These are phyloP conservation scores for Suillus cothurnatus DNA, from an alignment of 768 basidiomycete species.

Conservation along the genomic window DNA sequence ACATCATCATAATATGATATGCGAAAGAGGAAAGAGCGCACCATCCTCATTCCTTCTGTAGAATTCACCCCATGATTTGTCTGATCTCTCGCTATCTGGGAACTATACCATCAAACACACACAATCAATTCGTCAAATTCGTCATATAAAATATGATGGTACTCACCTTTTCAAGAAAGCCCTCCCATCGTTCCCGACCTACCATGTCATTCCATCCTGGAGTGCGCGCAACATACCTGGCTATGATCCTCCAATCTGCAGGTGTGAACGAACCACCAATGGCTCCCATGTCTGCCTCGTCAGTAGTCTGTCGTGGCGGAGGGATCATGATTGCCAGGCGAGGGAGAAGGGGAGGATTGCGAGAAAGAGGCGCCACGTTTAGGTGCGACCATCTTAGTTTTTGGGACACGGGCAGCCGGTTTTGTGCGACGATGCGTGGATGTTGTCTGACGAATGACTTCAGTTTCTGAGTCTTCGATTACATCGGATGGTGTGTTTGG, in stretches of 20 bases:
- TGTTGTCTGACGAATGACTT: constrained; percentile 21
- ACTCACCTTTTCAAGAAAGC: constrained; percentile 53
- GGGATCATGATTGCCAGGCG: constrained; percentile 13
- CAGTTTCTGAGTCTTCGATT: constrained; percentile 25
- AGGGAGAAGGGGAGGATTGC: neutral
- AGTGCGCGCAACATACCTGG: constrained; percentile 56
- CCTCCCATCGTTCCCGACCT: constrained; percentile 54
- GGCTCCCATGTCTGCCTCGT: constrained; percentile 50
- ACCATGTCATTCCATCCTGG: constrained; percentile 46
- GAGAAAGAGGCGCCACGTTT: neutral
- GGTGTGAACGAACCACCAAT: constrained; percentile 51
- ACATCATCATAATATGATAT: constrained; percentile 7
- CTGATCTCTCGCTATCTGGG: constrained; percentile 47
- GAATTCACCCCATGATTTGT: constrained; percentile 63
- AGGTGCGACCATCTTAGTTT: neutral
- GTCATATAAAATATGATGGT: neutral
- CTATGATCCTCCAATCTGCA: constrained; percentile 65
- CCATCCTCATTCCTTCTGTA: constrained; percentile 55
- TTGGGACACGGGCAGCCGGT: neutral
- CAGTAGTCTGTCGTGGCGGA: constrained; percentile 29
- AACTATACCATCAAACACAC: constrained; percentile 38
- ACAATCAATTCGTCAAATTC: neutral
- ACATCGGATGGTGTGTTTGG: constrained; percentile 8
- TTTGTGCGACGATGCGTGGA: constrained; percentile 13
- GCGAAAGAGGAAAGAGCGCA: constrained; percentile 28